Base-by-base conservation (phyloP, 306 rosid genomes). In the Corylus americana region DNA sequence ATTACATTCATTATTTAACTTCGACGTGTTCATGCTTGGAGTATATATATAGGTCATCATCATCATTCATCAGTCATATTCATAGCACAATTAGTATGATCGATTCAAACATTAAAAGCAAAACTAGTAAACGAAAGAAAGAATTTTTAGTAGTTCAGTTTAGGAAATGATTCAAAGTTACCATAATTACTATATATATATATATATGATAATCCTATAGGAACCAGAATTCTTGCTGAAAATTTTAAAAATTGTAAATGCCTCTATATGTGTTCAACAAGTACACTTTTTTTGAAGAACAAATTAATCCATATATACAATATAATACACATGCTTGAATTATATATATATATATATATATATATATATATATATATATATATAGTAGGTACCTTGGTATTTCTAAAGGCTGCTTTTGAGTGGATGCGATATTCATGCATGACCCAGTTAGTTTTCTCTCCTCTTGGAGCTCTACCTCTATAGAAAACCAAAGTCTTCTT, bases 401-500 rank as follows among this genome's bases (percentile, higher is more conserved):
- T 81, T 87, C 95, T 79, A 69, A 81, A 87, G 76, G 71, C 80
- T 13, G 97, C 83, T 81, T 91, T 93, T 8, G 93, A 83, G 81
- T 90, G 92, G 79, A 89, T 77, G 74, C 98, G 94, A 29, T 94
- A 94, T 87, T 94, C 98, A 78, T 94, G 98, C 93, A 94, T 94
- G 79, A 94, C 97, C 97, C 98, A 92, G 73, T 91, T 94, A 63
- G 89, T 76, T 79, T 94, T 94, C 78, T 94, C 97, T 55, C 98
- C 98, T 84, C 97, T 84, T 0, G 98, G 98, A 61, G 98, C 98
- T 83, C 98, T 89, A 1, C 98, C 98, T 88, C 89, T 92, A 78
- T 94, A 94, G 79, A 94, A 94, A 64, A 94, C 97, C 74, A 94
- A 76, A 0, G 98, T 94, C 82, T 94, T 94, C 87, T 94, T 94